Base-by-base conservation (phyloP, 371 early-diverging fungal genomes). In the Mucor irregularis region DNA sequence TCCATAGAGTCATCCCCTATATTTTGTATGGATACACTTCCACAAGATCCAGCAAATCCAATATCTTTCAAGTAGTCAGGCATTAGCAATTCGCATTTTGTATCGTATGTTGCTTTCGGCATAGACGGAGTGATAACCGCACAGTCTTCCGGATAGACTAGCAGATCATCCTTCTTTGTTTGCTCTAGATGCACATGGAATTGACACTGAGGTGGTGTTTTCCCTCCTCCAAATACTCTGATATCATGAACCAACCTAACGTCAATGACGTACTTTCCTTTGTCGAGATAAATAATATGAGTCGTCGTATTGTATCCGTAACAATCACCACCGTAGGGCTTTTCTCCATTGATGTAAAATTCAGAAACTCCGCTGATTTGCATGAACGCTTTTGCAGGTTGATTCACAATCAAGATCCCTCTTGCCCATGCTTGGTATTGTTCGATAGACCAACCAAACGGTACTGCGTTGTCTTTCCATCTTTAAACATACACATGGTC, bases 201-300 rank as follows among this genome's bases (percentile, higher is more conserved):
- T 8, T 35, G 44, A 38, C 71, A 53, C 49, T 66, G 68, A 7
- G 87, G 86, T 11, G 80, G 77, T 10, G 67, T 30, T 8, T 61
- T 72, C 39, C 80, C 84, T 3, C 71, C 71, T 8, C 88, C 87
- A 70, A 83, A 84, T 8, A 84, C 64, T 2, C 90, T 77, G 2
- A 87, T 80, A 55, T 89, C 90, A 71, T 85, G 78, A 0, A 79
- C 73, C 5, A 83, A 64, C 31, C 81, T 74, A 4, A 88, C 74
- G 35, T 77, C 75, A 2, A 89, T 49, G 0, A 46, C 62, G 52
- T 89, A 85, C 2, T 35, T 42, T 1, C 85, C 86, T 7, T 68
- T 58, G 2, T 45, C 38, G 3, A 82, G 54, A 22, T 62, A 37
- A 6, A 78, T 39, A 1, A 73, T 56, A 56, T 82, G 76, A 0